Conservation (phyloP, 176 grass and related monocot species). For the Calamus simplicifolius region DNA sequence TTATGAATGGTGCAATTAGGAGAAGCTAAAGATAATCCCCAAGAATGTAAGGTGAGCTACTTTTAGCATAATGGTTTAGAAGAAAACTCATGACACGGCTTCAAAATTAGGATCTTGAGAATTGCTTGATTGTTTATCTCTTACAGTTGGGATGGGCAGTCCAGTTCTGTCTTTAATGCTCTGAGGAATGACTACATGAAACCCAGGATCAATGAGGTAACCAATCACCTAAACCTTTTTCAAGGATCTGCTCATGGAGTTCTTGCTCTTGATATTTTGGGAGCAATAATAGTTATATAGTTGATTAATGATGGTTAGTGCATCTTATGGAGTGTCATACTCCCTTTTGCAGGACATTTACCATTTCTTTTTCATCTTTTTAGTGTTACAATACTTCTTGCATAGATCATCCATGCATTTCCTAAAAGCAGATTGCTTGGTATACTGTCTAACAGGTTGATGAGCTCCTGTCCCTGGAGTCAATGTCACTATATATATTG, state of each 20-base stretch:
- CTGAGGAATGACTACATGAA: slow-evolving; percentile 75
- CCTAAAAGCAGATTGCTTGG: too few relatives aligned
- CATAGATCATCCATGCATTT: too few relatives aligned
- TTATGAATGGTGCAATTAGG: slow-evolving; percentile 78
- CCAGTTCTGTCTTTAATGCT: slow-evolving; percentile 33
- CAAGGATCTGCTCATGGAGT: too few relatives aligned
- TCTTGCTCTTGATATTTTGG: too few relatives aligned
- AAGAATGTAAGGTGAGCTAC: slow-evolving; percentile 34
- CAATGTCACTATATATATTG: slow-evolving; percentile 62
- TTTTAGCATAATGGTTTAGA: background rate
- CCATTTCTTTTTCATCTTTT: background rate
- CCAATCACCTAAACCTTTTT: background rate
- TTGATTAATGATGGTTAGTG: too few relatives aligned
- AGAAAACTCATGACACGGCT: background rate
- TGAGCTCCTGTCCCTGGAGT: slow-evolving; percentile 45
- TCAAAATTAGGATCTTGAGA: background rate
- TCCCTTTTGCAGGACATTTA: too few relatives aligned
- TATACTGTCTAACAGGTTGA: slow-evolving; percentile 28
- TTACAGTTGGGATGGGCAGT: slow-evolving; percentile 42
- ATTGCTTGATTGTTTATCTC: slow-evolving; percentile 18
- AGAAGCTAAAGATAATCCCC: slow-evolving; percentile 78
- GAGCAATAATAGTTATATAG: too few relatives aligned
- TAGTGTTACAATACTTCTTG: background rate
- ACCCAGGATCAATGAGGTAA: slow-evolving; percentile 65
- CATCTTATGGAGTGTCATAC: too few relatives aligned